A percentile compares a stretch with the other conserved stretches of the same genome.
Conservation (phyloP, 306 rosid genomes). For the Cucurbita argyrosperma region DNA sequence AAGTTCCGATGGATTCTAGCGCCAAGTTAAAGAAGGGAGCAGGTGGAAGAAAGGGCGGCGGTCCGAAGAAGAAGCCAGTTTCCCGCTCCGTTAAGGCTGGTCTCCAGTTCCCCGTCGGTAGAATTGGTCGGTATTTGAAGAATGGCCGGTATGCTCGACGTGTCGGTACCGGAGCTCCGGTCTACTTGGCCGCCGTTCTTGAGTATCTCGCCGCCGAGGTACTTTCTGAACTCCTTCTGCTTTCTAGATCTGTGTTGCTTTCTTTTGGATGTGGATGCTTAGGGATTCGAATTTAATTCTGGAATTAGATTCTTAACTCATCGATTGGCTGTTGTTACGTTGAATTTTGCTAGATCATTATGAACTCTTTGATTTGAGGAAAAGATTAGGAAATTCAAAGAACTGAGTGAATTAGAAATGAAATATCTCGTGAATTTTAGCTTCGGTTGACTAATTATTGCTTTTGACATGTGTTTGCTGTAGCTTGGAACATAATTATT, state of each 20-base stretch:
- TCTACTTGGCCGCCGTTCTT: slow-evolving; percentile 62
- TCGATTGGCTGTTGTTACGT: background rate
- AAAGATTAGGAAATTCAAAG: background rate
- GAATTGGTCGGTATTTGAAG: slow-evolving; percentile 65
- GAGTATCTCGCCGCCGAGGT: slow-evolving; percentile 75
- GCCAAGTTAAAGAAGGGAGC: slow-evolving; percentile 55
- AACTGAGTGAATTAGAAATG: background rate
- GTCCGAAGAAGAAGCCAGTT: slow-evolving; percentile 67
- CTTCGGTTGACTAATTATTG: background rate
- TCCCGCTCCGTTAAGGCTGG: slow-evolving; percentile 53
- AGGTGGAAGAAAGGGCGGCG: slow-evolving; percentile 50
- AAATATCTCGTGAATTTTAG: background rate
- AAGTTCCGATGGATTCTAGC: slow-evolving; percentile 29
- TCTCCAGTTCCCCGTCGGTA: slow-evolving; percentile 63
- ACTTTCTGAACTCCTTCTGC: background rate
- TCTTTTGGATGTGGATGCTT: background rate
- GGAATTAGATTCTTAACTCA: background rate
- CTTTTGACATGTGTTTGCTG: background rate
- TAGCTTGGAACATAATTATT: background rate
- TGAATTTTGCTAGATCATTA: too few relatives aligned
- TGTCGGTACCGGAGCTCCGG: slow-evolving; percentile 59
- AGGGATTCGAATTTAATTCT: background rate
- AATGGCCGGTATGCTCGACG: slow-evolving; percentile 51
- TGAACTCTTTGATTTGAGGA: too few relatives aligned
- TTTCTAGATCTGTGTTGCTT: background rate